Evolutionary conservation across 2,329 filamentous ascomycete genomes (phyloP), one percentile per base, ranked within the genome.

Genomic region (Aspergillus sp.): DNA sequence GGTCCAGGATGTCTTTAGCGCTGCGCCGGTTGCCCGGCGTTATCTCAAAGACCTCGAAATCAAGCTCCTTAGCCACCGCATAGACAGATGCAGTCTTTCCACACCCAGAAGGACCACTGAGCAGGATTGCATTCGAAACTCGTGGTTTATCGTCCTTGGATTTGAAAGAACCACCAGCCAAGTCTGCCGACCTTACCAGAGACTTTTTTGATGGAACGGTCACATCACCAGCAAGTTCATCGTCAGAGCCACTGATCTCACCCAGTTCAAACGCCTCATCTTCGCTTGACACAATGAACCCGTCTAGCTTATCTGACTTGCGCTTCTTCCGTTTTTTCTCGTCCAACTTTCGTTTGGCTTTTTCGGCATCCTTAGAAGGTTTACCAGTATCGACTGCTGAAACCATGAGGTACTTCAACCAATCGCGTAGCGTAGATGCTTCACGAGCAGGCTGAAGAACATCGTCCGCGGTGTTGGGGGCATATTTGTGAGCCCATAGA

Each of bases 41-140:
- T 71, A 99, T 92, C 75, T 99, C 95, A 66, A 99, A 99, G 1
- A 99, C 85, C 69, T 96, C 93, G 70, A 96, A 98, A 1, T 86
- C 92, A 16, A 98, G 82, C 75, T 99, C 94, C 69, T 91, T 94
- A 4, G 95, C 94, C 47, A 93, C 90, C 4, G 95, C 95, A 74
- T 96, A 93, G 0, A 97, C 90, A 1, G 92, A 87, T 6, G 96
- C 93, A 12, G 93, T 96, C 78, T 99, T 99, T 2, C 95, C 96
- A 71, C 90, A 94, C 0, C 95, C 95, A 65, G 90, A 84, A 2
- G 94, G 92, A 0, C 95, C 95, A 69, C 92, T 97, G 32, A 99
- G 81, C 7, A 99, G 80, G n/a, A 97, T 85, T 0, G 89, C 85
- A 75, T 97, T 97, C 75, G 78, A 62, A 73, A 78, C 58, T 81